phyloP scores from a whole-genome alignment of 352 stramenopile genomes.

The Phytophthora macrochlamydospora region DNA sequence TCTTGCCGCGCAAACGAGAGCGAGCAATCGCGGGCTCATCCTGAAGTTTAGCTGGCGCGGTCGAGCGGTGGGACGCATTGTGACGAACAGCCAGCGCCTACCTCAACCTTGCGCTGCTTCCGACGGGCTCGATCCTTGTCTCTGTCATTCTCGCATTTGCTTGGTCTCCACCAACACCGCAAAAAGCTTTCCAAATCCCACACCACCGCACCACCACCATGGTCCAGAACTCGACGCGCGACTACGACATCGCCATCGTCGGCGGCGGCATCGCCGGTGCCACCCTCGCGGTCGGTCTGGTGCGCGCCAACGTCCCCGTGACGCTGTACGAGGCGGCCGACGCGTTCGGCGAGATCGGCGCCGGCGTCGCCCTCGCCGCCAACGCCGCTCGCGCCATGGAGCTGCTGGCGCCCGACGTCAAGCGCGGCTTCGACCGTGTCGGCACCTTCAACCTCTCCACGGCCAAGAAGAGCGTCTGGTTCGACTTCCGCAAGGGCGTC shows the following conservation, averaged over 20 bases:
- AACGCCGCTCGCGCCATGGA: constrained; percentile 38
- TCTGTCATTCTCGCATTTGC: constrained; percentile 23
- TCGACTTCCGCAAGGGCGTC: constrained; percentile 42
- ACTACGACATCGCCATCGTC: constrained; percentile 41
- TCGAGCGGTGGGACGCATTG: background rate
- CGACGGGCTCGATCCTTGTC: background rate
- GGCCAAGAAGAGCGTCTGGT: constrained; percentile 42
- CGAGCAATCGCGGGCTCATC: constrained; percentile 13
- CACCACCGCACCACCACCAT: constrained; percentile 2
- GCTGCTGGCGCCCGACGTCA: constrained; percentile 29
- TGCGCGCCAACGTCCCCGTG: constrained; percentile 30
- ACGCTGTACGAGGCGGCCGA: constrained; percentile 41
- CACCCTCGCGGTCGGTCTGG: constrained; percentile 31
- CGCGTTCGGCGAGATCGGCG: constrained; percentile 37
- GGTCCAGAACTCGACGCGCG: constrained; percentile 21
- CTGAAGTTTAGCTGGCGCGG: background rate
- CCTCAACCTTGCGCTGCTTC: background rate
- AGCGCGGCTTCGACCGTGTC: constrained; percentile 39
- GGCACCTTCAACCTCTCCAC: constrained; percentile 40
- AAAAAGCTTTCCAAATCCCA: background rate
- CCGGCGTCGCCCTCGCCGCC: constrained; percentile 28
- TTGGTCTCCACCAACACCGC: constrained; percentile 11
- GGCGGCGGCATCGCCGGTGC: constrained; percentile 32
- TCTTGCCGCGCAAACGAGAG: constrained; percentile 19
- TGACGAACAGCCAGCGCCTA: background rate